Evolutionary conservation across 352 stramenopile genomes (phyloP).

Genomic region (Globisporangium splendens): DNA sequence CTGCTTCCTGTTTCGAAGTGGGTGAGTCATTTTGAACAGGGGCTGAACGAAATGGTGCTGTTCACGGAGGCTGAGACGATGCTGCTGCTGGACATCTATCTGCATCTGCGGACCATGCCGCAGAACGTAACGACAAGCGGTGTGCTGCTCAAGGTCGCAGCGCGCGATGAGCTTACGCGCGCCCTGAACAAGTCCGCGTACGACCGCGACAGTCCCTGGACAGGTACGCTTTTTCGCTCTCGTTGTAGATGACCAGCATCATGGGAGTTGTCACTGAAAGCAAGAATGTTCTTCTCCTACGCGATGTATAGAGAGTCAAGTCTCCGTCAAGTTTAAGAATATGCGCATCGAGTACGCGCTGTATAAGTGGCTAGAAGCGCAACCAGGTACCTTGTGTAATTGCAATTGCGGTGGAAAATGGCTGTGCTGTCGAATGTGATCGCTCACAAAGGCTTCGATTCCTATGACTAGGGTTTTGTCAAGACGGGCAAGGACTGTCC

Average conservation of each 20-base stretch:
- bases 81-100: constrained; percentile 50
- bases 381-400: constrained; percentile 21
- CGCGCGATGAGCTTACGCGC: constrained; percentile 38
- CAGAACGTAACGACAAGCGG: constrained; percentile 46
- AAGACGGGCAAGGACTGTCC: constrained; percentile 15
- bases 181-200: constrained; percentile 37
- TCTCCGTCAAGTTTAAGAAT: constrained; percentile 70
- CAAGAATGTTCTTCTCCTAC: background rate
- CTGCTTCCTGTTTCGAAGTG: background rate
- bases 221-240: constrained; percentile 14
- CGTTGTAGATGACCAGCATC: background rate
- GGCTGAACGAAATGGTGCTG: constrained; percentile 35
- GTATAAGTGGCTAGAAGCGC: constrained; percentile 38
- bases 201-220: constrained; percentile 32
- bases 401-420: background rate
- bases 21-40: too few species aligned
- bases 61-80: constrained; percentile 50
- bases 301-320: constrained; percentile 31
- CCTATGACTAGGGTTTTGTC: background rate
- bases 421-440: background rate
- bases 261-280: too few species aligned
- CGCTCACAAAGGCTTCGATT: background rate
- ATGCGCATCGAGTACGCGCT: constrained; percentile 51
- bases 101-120: constrained; percentile 28
- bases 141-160: constrained; percentile 41